Evolutionary conservation across 148 eudicot genomes (phyloP).

Genomic region (Mesembryanthemum crystallinum): DNA sequence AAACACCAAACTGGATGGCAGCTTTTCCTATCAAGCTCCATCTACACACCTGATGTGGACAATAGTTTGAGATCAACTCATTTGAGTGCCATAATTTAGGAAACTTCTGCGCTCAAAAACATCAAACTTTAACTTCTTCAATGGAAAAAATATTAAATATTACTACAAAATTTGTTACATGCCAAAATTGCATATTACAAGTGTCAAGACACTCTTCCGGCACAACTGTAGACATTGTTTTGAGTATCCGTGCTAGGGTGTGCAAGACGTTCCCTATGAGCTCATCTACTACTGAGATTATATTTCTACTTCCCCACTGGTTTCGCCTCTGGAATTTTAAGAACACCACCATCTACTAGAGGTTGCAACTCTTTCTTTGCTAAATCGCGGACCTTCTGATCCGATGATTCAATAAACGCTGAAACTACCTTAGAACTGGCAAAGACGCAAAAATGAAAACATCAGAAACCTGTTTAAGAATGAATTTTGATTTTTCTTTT

Average conservation of each 20-base stretch:
- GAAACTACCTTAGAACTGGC: conserved; percentile 64
- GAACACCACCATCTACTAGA: conserved; percentile 51
- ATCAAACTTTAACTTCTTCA: background rate
- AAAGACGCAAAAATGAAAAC: conserved; percentile 5
- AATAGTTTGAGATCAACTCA: too few relatives aligned
- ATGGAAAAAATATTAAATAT: too few relatives aligned
- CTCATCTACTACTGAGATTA: background rate
- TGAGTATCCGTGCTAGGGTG: background rate
- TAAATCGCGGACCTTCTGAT: conserved; percentile 44
- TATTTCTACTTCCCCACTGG: conserved; percentile 25
- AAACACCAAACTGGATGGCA: too few relatives aligned
- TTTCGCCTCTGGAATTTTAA: conserved; percentile 48
- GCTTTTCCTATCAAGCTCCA: too few relatives aligned
- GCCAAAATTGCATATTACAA: background rate
- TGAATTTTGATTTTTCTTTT: too few relatives aligned
- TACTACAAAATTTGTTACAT: background rate
- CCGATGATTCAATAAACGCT: conserved; percentile 70
- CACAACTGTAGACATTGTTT: too few relatives aligned
- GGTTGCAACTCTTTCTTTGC: conserved; percentile 72
- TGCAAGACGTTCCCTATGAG: background rate
- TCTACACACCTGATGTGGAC: too few relatives aligned
- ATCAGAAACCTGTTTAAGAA: background rate
- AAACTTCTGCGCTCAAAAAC: too few relatives aligned
- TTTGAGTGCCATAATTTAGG: too few relatives aligned
- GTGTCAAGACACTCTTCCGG: background rate